Evolutionary conservation across 139 green algal species (phyloP).

Genomic region (Edaphochlamys debaryana): DNA sequence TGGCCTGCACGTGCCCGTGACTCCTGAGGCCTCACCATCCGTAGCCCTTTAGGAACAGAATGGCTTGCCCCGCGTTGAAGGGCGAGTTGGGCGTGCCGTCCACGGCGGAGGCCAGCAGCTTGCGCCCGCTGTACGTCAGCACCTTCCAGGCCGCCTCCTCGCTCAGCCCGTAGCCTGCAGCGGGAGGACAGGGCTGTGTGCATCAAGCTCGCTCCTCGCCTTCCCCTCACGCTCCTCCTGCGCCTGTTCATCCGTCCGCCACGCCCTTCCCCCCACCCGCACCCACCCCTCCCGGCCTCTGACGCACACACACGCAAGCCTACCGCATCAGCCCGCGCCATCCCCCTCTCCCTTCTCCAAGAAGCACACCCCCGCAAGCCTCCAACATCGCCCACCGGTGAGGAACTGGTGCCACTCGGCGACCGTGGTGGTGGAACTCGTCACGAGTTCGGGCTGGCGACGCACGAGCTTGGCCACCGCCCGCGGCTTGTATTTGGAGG

Average conservation of each 20-base stretch:
- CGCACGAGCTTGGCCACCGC: neutral
- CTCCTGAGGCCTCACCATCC: too few relatives aligned
- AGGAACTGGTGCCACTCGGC: conserved; percentile 16
- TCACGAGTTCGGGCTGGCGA: neutral
- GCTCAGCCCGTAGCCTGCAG: conserved; percentile 16
- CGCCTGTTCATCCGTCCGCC: too few relatives aligned
- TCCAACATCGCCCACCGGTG: too few relatives aligned
- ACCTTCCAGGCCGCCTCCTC: neutral
- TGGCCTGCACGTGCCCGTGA: too few relatives aligned
- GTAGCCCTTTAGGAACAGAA: conserved; percentile 31
- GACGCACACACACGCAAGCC: too few relatives aligned
- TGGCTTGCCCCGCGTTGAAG: conserved; percentile 7
- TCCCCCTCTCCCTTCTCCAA: neutral
- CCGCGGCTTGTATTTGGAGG: neutral
- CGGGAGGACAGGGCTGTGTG: neutral
- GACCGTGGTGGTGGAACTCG: too few relatives aligned
- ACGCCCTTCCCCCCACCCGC: too few relatives aligned
- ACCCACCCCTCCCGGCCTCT: too few relatives aligned
- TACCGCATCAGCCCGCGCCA: too few relatives aligned
- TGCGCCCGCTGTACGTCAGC: neutral
- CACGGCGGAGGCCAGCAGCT: neutral
- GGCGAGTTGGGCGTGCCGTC: neutral
- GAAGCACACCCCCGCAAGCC: too few relatives aligned
- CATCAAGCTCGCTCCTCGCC: neutral
- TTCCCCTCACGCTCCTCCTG: too few relatives aligned